Evolutionary conservation across 306 rosid genomes (phyloP).

Genomic region (Corylus avellana): DNA sequence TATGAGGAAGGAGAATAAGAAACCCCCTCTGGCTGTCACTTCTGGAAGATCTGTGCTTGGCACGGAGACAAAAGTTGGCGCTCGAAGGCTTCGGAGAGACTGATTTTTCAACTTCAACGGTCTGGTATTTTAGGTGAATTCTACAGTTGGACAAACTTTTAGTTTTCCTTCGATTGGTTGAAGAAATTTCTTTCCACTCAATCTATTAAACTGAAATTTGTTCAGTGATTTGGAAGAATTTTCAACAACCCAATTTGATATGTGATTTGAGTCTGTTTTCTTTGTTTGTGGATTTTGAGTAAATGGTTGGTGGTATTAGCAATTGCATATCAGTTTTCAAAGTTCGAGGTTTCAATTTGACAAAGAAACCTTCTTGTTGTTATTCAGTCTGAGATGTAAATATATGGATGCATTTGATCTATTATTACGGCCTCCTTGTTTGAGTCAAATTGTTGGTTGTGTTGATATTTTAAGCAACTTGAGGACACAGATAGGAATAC

Average conservation of each 20-base stretch:
- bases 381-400: neutral
- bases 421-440: too few species aligned
- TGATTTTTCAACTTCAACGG: conserved; percentile 6
- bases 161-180: too few species aligned
- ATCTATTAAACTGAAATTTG: too few species aligned
- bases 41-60: conserved; percentile 33
- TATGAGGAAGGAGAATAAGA: conserved; percentile 77
- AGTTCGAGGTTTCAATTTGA: neutral
- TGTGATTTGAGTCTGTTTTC: conserved; percentile 27
- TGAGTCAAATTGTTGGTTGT: too few species aligned
- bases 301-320: neutral
- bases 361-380: neutral
- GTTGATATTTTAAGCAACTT: too few species aligned
- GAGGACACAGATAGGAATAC: too few species aligned
- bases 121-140: too few species aligned
- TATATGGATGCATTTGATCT: neutral
- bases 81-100: conserved; percentile 42
- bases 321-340: neutral
- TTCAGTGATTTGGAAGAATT: too few species aligned
- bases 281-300: neutral
- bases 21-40: conserved; percentile 61
- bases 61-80: conserved; percentile 38
- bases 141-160: neutral
- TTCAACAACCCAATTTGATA: neutral
- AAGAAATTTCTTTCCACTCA: too few species aligned